phyloP scores from a whole-genome alignment of 2,329 filamentous ascomycete species.

The Apiospora aurea region DNA sequence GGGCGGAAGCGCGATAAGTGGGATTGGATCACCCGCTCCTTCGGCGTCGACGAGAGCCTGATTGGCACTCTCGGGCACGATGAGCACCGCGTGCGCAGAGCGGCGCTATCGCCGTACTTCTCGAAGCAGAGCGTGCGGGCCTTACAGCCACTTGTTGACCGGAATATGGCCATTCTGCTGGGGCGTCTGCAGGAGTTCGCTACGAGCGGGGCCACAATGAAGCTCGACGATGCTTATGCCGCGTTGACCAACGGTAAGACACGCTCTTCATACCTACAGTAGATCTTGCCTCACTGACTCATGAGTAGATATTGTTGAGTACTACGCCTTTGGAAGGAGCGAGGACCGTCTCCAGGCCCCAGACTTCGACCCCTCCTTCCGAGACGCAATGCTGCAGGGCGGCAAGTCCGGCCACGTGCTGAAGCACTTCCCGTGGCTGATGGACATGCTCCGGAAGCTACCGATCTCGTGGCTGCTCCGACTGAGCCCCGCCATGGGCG shows the following conservation, averaged over 20 bases:
- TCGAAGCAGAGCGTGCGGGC: constrained; percentile 5
- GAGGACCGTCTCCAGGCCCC: not conserved
- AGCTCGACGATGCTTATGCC: not conserved
- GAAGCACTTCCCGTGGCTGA: not conserved
- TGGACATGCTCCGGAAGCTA: not conserved
- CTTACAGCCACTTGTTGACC: not conserved
- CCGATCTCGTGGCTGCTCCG: not conserved
- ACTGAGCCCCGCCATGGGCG: constrained; percentile 1
- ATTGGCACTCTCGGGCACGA: not conserved
- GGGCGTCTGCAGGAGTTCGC: not conserved
- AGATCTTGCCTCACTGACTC: not conserved
- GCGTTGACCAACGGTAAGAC: constrained; percentile 6
- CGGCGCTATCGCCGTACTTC: constrained; percentile 10
- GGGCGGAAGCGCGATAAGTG: not conserved
- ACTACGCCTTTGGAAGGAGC: constrained; percentile 11
- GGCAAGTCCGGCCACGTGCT: constrained; percentile 1
- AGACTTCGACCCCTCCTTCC: constrained; percentile 4
- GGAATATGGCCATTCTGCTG: not conserved
- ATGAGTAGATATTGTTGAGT: not conserved
- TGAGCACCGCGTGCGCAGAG: not conserved
- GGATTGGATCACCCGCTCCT: constrained; percentile 8
- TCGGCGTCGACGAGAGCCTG: constrained; percentile 5
- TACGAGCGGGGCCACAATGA: not conserved
- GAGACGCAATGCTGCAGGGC: constrained; percentile 2
- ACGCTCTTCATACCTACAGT: not conserved